Evolutionary conservation across 768 basidiomycete species (phyloP), one percentile per base, ranked within the genome.

Genomic region (Termitomyces sp.): DNA sequence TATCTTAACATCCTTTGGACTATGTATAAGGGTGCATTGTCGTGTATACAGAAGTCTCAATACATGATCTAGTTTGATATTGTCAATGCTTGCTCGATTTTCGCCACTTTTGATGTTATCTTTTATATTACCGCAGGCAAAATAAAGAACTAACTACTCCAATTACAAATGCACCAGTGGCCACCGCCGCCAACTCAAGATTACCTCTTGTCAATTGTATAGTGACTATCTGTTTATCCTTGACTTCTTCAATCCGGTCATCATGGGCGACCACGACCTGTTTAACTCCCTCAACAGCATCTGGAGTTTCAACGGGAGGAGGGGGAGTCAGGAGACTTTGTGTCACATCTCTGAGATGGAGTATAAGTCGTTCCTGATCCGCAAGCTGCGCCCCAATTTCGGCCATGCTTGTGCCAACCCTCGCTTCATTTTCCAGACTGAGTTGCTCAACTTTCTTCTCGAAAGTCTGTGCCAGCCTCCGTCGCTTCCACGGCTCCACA

Each of bases 401-500:
- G 45, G 68, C 63, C 72, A 83, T 78, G 64, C 78, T 81, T 6
- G 71, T 74, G 57, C 79, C 77, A 56, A 89, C 66, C 66, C 77
- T 71, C 39, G 66, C 70, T 55, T 74, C 79, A 61, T 87, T 84
- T 59, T 87, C 82, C 60, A 71, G 69, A 55, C 78, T 80, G 66
- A 91, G 77, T 64, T 87, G 81, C 58, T 82, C 80, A 36, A 96
- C 84, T 74, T 93, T 89, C 68, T 78, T 83, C 75, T 98, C 96
- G 61, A 99, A 92, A 33, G 91, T 91, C 72, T 91, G 84, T 7
- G 93, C 91, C 68, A 99, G 75, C 65, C 87, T 78, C 65, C 84
- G 81, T 61, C 97, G 81, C 74, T 98, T 98, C 93, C 94, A 99
- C 0, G 97, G 97, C 71, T 99, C 97, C 56, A 99, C 93, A 54